phyloP scores from a whole-genome alignment of 2,329 filamentous ascomycete species.

The Zymoseptoria passerinii region DNA sequence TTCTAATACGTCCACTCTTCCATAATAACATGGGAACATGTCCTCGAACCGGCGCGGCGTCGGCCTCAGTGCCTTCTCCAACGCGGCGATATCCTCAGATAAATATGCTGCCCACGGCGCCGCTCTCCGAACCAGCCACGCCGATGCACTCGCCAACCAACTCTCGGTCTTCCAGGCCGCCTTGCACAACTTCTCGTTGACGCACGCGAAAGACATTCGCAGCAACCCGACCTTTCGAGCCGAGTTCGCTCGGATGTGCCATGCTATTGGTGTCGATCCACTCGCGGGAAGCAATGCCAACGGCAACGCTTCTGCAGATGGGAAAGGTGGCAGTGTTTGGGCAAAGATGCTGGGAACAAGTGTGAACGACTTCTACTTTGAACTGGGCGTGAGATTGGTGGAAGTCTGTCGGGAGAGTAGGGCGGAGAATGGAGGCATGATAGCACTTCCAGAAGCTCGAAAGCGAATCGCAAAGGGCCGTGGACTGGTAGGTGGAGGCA shows the following conservation, averaged over 20 bases:
- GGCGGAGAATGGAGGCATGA: constrained; percentile 84
- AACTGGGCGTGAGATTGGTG: constrained; percentile 89
- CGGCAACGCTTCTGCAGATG: constrained; percentile 32
- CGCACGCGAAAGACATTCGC: constrained; percentile 91
- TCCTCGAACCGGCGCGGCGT: constrained; percentile 62
- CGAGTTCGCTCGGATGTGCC: constrained; percentile 97
- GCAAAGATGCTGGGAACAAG: constrained; percentile 82
- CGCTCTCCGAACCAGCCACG: constrained; percentile 74
- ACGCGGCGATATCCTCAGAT: constrained; percentile 72
- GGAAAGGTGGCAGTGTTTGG: constrained; percentile 66
- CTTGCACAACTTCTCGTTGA: constrained; percentile 88
- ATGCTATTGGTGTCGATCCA: constrained; percentile 92
- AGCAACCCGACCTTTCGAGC: constrained; percentile 91
- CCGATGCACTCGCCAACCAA: constrained; percentile 80
- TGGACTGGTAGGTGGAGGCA: constrained; percentile 66
- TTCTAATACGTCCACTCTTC: background rate
- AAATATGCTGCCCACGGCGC: constrained; percentile 88
- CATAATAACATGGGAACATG: constrained; percentile 27
- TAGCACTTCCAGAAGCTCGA: constrained; percentile 72
- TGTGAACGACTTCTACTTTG: constrained; percentile 98
- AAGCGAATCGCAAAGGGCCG: constrained; percentile 65
- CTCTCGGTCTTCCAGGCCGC: constrained; percentile 93
- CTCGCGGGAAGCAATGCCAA: constrained; percentile 50
- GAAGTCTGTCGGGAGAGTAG: constrained; percentile 83
- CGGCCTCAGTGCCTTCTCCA: constrained; percentile 82